Percentiles rank a stretch among this genome's conserved stretches.
Conservation (phyloP, 805 yeast species). For the Hanseniaspora pseudoguilliermondii region DNA sequence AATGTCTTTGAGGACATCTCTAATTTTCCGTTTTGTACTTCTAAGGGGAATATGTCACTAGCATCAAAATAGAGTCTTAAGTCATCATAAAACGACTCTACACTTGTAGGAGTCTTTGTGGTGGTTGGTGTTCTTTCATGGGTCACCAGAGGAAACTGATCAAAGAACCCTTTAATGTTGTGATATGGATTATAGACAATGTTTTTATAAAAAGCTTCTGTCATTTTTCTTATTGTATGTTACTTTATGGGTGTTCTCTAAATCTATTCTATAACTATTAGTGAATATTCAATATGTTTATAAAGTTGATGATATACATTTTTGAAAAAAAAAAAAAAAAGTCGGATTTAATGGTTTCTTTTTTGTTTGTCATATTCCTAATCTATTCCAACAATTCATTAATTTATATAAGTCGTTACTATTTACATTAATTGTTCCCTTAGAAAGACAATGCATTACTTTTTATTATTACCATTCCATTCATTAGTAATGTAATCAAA, state of each 20-base stretch:
- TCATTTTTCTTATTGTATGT: not conserved
- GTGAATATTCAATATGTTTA: too few relatives aligned
- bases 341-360: too few relatives aligned
- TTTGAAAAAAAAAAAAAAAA: too few relatives aligned
- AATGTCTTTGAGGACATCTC: not conserved
- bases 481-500: conserved; percentile 42
- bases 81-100: not conserved
- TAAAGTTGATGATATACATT: too few relatives aligned
- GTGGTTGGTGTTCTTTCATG: not conserved
- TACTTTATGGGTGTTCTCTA: not conserved
- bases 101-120: not conserved
- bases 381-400: too few relatives aligned
- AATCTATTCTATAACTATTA: too few relatives aligned
- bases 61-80: not conserved
- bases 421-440: not conserved
- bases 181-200: not conserved
- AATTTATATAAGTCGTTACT: not conserved
- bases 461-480: not conserved
- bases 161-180: not conserved
- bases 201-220: not conserved
- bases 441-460: not conserved
- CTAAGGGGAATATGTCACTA: not conserved
- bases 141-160: not conserved
- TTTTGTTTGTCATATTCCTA: too few relatives aligned
- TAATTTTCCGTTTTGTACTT: not conserved